phyloP scores from a whole-genome alignment of 768 basidiomycete genomes.

The Suillus plorans region DNA sequence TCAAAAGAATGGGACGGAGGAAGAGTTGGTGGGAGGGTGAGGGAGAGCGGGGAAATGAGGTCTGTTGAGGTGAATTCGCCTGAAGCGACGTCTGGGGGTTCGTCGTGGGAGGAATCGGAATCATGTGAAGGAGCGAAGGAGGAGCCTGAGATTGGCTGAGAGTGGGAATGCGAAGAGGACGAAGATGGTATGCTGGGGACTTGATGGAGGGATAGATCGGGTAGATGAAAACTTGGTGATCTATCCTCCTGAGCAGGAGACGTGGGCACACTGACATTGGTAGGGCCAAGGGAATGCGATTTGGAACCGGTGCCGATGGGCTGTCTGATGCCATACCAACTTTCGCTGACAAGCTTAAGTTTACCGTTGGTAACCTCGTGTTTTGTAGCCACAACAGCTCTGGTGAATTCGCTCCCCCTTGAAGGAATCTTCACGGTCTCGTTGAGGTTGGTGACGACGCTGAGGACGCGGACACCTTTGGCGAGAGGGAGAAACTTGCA shows the following conservation, averaged over 20 bases:
- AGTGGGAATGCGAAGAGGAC: constrained; percentile 11
- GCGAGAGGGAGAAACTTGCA: constrained; percentile 85
- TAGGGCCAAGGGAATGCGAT: neutral
- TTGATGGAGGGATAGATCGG: constrained; percentile 15
- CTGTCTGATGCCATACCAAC: constrained; percentile 4
- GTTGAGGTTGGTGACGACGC: constrained; percentile 65
- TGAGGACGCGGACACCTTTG: constrained; percentile 78
- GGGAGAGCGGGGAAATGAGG: constrained; percentile 56
- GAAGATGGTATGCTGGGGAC: constrained; percentile 17
- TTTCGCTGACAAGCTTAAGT: constrained; percentile 38
- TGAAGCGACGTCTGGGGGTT: neutral
- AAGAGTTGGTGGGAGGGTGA: constrained; percentile 57
- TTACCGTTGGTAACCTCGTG: constrained; percentile 69
- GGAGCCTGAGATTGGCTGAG: constrained; percentile 1
- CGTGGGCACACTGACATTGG: constrained; percentile 8
- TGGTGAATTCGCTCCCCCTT: constrained; percentile 57
- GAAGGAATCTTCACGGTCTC: constrained; percentile 68
- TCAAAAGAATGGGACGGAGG: constrained; percentile 75
- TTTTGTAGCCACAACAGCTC: constrained; percentile 57
- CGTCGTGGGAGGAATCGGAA: constrained; percentile 8
- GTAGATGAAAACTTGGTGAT: constrained; percentile 17
- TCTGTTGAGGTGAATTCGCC: constrained; percentile 31
- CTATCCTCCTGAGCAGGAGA: constrained; percentile 17
- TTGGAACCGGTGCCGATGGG: neutral
- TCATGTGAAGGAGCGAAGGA: neutral